Conservation (phyloP, 495 filamentous ascomycete genomes). For the Annulohypoxylon moriforme region DNA sequence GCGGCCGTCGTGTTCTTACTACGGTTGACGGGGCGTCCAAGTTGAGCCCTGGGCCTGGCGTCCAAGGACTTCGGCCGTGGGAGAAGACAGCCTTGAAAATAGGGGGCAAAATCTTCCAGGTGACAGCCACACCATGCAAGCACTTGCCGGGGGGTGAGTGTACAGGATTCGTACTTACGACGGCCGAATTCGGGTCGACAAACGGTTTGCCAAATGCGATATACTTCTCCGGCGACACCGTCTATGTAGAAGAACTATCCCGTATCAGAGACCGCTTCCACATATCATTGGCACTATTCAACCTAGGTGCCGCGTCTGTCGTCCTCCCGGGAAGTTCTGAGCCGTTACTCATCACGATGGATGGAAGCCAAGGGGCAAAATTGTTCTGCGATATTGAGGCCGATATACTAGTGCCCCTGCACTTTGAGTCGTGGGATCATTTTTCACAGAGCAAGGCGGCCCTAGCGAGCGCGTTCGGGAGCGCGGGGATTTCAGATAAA, state of each 20-base stretch:
- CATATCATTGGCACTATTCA: slow-evolving; percentile 53
- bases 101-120: slow-evolving; percentile 58
- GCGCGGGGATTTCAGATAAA: slow-evolving; percentile 68
- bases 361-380: slow-evolving; percentile 56
- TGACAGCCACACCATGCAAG: slow-evolving; percentile 59
- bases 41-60: slow-evolving; percentile 58
- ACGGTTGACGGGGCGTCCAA: slow-evolving; percentile 63
- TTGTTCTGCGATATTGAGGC: slow-evolving; percentile 58
- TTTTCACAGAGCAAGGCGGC: slow-evolving; percentile 54
- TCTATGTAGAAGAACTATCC: slow-evolving; percentile 60
- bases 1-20: slow-evolving; percentile 63
- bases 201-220: slow-evolving; percentile 62
- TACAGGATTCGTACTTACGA: slow-evolving; percentile 60
- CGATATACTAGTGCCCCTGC: slow-evolving; percentile 63
- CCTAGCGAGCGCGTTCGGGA: slow-evolving; percentile 65
- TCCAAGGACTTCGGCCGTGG: slow-evolving; percentile 54
- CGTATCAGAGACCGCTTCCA: slow-evolving; percentile 49
- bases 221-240: slow-evolving; percentile 67
- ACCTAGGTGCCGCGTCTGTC: slow-evolving; percentile 51
- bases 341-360: slow-evolving; percentile 62
- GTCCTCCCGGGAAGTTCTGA: slow-evolving; percentile 41
- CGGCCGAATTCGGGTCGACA: slow-evolving; percentile 53
- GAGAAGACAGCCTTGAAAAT: slow-evolving; percentile 42
- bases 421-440: slow-evolving; percentile 65
- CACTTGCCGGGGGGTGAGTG: slow-evolving; percentile 62